Percentiles rank a stretch among this genome's conserved stretches.
Conservation (phyloP, 2,329 filamentous ascomycete species). For the Hyphodiscus sp. region DNA sequence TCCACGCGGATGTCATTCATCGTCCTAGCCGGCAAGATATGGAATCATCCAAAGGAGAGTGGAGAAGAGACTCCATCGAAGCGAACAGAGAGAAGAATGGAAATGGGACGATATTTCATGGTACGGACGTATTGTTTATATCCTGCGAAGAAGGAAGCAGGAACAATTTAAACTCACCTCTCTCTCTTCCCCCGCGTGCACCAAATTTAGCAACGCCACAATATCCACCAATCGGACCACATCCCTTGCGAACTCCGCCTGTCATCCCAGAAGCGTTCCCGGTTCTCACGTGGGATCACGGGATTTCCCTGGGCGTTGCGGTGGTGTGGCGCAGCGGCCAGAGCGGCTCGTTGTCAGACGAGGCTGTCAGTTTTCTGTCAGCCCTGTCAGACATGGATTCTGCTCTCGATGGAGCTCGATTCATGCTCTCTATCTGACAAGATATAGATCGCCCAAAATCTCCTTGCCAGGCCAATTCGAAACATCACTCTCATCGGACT, state of each 20-base stretch:
- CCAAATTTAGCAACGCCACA: neutral
- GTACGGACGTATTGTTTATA: too few relatives aligned
- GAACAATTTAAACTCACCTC: neutral
- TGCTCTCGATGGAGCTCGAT: neutral
- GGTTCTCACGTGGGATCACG: neutral
- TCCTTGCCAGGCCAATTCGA: neutral
- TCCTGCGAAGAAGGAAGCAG: too few relatives aligned
- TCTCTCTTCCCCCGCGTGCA: neutral
- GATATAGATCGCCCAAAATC: neutral
- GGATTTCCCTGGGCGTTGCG: too few relatives aligned
- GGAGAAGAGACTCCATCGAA: too few relatives aligned
- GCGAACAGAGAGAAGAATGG: too few relatives aligned
- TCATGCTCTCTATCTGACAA: neutral
- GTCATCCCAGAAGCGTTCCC: neutral
- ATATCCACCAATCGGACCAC: neutral
- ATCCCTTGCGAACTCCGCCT: neutral
- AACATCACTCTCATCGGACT: neutral
- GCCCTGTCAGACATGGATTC: neutral
- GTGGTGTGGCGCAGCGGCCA: neutral
- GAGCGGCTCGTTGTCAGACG: neutral
- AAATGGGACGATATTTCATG: too few relatives aligned
- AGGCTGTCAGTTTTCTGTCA: neutral
- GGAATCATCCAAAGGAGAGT: too few relatives aligned
- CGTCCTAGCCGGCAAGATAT: too few relatives aligned
- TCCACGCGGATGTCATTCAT: too few relatives aligned